Percentiles rank a stretch among this genome's conserved stretches.
Evolutionary conservation across 2,329 filamentous ascomycete species (phyloP).

Genomic region (Ophiocordyceps camponoti-leonardi): DNA sequence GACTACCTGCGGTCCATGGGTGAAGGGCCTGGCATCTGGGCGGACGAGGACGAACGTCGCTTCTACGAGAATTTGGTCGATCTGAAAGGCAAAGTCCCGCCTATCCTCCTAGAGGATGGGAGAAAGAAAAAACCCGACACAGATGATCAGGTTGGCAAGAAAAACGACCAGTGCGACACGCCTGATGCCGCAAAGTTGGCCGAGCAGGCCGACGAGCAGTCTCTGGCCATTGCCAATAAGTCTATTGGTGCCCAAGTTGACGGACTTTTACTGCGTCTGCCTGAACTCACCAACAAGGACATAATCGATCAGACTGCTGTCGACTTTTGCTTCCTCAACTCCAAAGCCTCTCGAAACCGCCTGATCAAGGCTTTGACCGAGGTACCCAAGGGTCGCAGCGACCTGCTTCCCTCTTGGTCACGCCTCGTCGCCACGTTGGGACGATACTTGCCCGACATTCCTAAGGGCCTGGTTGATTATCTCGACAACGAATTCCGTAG

Average conservation of each 20-base stretch:
- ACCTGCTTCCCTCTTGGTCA: constrained; percentile 82
- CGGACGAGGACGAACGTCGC: constrained; percentile 91
- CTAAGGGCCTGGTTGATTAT: constrained; percentile 78
- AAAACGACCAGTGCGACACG: constrained; percentile 36
- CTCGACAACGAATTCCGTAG: constrained; percentile 95
- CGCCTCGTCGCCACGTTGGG: constrained; percentile 83
- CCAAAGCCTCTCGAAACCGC: constrained; percentile 89
- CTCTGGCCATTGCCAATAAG: constrained; percentile 91
- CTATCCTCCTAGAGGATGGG: constrained; percentile 78
- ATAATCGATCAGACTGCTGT: constrained; percentile 81
- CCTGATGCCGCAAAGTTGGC: constrained; percentile 31
- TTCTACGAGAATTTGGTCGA: constrained; percentile 97
- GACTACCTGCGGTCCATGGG: constrained; percentile 83
- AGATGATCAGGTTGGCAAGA: constrained; percentile 73
- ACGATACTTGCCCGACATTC: constrained; percentile 87
- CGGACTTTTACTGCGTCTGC: constrained; percentile 69
- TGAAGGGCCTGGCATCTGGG: constrained; percentile 91
- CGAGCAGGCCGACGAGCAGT: constrained; percentile 58
- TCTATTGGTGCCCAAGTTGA: constrained; percentile 96
- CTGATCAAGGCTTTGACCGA: constrained; percentile 87
- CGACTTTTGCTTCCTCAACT: constrained; percentile 96
- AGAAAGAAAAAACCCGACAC: constrained; percentile 82
- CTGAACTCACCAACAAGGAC: constrained; percentile 83
- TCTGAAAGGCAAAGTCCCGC: constrained; percentile 86
- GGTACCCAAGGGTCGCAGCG: constrained; percentile 82